These are phyloP conservation scores for Cercospora zeae-maydis DNA, from an alignment of 2,329 filamentous ascomycete genomes.

Conservation along the genomic window DNA sequence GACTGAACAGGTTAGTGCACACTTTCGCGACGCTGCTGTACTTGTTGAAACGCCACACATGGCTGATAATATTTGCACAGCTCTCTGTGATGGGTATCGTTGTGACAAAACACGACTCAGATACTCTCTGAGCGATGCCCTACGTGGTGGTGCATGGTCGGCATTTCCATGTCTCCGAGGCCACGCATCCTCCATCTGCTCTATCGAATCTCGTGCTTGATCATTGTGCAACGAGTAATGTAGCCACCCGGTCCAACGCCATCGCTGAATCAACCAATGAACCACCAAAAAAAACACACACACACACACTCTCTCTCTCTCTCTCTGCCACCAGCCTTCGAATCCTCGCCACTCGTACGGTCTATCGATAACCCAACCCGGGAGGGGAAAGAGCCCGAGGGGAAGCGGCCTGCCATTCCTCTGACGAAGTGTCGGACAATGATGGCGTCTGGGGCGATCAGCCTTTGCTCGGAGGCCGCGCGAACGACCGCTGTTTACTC, in stretches of 20 bases:
- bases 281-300: not conserved
- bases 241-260: constrained; percentile 9
- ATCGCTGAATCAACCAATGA: constrained; percentile 4
- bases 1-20: no score
- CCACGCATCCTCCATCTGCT: not conserved
- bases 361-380: not conserved
- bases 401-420: constrained; percentile 54
- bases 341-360: not conserved
- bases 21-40: no score
- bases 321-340: not conserved
- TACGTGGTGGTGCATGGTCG: not conserved
- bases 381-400: constrained; percentile 36
- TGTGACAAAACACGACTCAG: not conserved
- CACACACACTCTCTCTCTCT: not conserved
- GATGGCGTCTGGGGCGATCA: constrained; percentile 63
- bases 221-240: not conserved
- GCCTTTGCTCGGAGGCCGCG: constrained; percentile 27
- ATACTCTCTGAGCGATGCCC: not conserved
- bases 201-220: not conserved
- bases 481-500: constrained; percentile 37
- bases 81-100: not conserved
- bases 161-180: not conserved
- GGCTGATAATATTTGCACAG: not conserved
- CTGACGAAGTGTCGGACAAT: constrained; percentile 63
- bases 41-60: not conserved